A percentile compares a stretch with the other conserved stretches of the same genome.
These are phyloP conservation scores for Antonospora locustae DNA, from an alignment of 371 early-diverging fungal genomes.

Conservation along the genomic window DNA sequence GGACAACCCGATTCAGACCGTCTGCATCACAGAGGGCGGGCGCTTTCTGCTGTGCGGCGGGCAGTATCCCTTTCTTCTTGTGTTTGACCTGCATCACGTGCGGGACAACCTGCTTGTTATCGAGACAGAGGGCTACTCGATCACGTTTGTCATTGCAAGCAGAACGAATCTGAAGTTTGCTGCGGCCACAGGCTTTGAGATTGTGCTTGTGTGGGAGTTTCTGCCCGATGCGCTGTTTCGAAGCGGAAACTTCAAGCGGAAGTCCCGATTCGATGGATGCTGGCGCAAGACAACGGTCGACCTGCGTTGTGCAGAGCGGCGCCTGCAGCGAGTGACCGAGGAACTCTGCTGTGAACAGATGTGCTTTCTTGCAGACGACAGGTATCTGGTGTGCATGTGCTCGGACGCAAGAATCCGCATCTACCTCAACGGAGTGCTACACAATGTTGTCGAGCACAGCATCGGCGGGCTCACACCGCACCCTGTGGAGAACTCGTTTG, in stretches of 20 bases:
- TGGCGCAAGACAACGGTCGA: constrained; percentile 26
- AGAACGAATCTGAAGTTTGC: constrained; percentile 46
- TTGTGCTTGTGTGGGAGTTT: constrained; percentile 22
- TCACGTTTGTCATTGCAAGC: constrained; percentile 42
- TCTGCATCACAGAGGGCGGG: constrained; percentile 52
- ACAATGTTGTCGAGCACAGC: background rate
- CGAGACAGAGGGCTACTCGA: constrained; percentile 43
- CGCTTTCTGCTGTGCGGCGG: constrained; percentile 46
- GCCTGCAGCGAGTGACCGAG: constrained; percentile 3
- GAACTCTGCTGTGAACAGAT: constrained; percentile 30
- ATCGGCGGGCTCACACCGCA: constrained; percentile 8
- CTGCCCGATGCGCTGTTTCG: constrained; percentile 11
- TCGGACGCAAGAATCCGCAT: constrained; percentile 42
- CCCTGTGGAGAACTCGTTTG: constrained; percentile 40
- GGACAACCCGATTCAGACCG: constrained; percentile 39
- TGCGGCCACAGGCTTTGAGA: constrained; percentile 10
- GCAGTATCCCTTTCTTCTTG: constrained; percentile 49
- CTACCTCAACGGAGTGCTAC: constrained; percentile 18
- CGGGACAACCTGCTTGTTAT: constrained; percentile 42
- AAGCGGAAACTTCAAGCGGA: constrained; percentile 27
- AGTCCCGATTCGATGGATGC: constrained; percentile 7
- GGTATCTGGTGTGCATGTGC: constrained; percentile 30
- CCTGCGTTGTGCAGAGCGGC: background rate
- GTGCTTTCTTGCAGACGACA: constrained; percentile 26
- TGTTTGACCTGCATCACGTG: constrained; percentile 38